Evolutionary conservation across 2,329 filamentous ascomycete genomes (phyloP).

Genomic region (Bipolaris sorokiniana): DNA sequence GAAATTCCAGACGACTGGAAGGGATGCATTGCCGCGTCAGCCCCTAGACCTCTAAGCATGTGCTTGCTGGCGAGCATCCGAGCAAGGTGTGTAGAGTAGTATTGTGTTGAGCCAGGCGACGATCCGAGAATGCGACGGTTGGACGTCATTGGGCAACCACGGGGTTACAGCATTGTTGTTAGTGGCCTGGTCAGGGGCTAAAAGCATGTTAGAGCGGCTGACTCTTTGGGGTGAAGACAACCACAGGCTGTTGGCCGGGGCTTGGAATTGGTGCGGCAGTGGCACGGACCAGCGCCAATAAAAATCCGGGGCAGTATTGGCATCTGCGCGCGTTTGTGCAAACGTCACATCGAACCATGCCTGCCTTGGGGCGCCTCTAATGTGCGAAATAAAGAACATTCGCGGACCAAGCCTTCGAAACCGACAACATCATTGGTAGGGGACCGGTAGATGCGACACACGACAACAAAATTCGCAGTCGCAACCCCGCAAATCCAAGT

Average conservation of each 20-base stretch:
- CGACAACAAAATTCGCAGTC: conserved; percentile 6
- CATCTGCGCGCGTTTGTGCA: conserved; percentile 13
- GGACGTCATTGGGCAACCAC: conserved; percentile 20
- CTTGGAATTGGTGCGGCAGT: conserved; percentile 22
- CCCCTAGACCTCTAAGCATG: neutral
- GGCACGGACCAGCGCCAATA: conserved; percentile 25
- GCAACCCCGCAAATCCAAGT: conserved; percentile 25
- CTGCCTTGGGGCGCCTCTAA: neutral
- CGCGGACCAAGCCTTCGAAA: neutral
- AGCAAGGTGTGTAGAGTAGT: conserved; percentile 26
- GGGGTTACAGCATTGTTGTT: conserved; percentile 24
- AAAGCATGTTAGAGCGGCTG: conserved; percentile 31
- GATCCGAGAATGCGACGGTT: conserved; percentile 18
- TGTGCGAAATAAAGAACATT: neutral
- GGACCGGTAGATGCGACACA: conserved; percentile 4
- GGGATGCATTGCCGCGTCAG: conserved; percentile 7
- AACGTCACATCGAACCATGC: conserved; percentile 8
- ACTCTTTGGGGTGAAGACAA: conserved; percentile 23
- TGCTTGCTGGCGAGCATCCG: neutral
- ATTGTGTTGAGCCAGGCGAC: conserved; percentile 24
- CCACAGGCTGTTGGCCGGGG: conserved; percentile 21
- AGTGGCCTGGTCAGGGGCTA: conserved; percentile 21
- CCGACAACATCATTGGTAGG: conserved; percentile 2
- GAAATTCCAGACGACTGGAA: conserved; percentile 2
- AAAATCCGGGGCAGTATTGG: conserved; percentile 32